A percentile compares a stretch with the other conserved stretches of the same genome.
These are phyloP conservation scores for Datura wrightii DNA, from an alignment of 257 asterid genomes.

Conservation along the genomic window DNA sequence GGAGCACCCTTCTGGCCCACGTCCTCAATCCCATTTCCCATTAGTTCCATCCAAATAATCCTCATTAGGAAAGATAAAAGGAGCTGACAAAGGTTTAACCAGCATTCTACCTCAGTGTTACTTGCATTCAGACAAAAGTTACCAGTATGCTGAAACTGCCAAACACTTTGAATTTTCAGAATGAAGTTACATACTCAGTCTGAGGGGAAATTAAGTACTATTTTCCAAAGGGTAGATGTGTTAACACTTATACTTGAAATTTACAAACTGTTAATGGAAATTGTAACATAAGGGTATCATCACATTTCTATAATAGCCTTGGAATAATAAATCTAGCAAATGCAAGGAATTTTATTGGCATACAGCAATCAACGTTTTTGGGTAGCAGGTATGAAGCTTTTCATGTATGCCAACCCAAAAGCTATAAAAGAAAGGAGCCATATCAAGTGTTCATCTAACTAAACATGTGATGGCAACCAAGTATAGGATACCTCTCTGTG, in stretches of 20 bases:
- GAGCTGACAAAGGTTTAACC: slow-evolving; percentile 21
- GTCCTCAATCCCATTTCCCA: not conserved
- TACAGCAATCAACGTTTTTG: not conserved
- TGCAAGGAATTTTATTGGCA: slow-evolving; percentile 17
- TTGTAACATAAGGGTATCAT: not conserved
- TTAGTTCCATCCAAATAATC: not conserved
- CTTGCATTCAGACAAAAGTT: not conserved
- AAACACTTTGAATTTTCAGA: not conserved
- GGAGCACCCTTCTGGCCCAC: not conserved
- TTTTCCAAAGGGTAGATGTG: not conserved
- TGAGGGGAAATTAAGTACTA: not conserved
- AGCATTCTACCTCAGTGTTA: not conserved
- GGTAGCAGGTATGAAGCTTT: not conserved
- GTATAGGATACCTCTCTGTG: slow-evolving; percentile 82
- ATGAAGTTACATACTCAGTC: not conserved
- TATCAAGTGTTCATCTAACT: slow-evolving; percentile 10
- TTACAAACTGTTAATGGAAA: not conserved
- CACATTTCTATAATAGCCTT: not conserved
- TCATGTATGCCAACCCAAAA: not conserved
- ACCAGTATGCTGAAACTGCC: not conserved
- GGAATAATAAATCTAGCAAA: not conserved
- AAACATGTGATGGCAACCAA: slow-evolving; percentile 15
- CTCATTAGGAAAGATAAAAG: not conserved
- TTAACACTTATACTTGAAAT: not conserved
- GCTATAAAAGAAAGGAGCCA: slow-evolving; percentile 2